These are phyloP conservation scores for Chaetomium fimeti DNA, from an alignment of 495 filamentous ascomycete species.

Conservation along the genomic window DNA sequence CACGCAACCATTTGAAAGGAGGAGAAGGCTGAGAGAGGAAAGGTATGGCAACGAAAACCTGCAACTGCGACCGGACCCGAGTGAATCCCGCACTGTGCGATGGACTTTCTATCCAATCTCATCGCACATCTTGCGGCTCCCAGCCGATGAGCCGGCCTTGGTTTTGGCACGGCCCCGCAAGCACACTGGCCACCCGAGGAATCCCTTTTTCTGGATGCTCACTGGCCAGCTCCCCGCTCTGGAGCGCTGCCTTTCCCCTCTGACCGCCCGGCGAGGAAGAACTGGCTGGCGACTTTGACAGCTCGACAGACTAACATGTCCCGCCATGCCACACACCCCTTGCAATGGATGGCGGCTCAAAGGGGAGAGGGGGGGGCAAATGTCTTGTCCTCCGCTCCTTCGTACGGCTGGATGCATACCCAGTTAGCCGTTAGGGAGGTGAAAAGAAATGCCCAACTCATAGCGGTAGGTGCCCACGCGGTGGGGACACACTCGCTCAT, in stretches of 20 bases:
- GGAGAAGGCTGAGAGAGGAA: not conserved
- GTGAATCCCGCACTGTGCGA: slow-evolving; percentile 3
- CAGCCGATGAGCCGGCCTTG: slow-evolving; percentile 14
- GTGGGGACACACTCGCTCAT: too few relatives aligned
- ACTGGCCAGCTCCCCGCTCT: slow-evolving; percentile 4
- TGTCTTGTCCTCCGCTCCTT: not conserved
- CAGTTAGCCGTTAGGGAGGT: too few relatives aligned
- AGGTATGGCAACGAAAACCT: not conserved
- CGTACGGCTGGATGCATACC: too few relatives aligned
- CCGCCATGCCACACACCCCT: not conserved
- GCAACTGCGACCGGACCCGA: not conserved
- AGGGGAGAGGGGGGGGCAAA: not conserved
- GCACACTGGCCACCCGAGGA: not conserved
- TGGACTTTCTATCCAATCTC: slow-evolving; percentile 3
- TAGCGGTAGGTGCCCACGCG: not conserved
- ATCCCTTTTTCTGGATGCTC: slow-evolving; percentile 2
- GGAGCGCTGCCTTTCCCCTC: not conserved
- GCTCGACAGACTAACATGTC: not conserved
- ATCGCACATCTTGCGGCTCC: not conserved
- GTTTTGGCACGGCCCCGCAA: not conserved
- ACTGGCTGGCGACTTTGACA: slow-evolving; percentile 9
- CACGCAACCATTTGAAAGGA: not conserved
- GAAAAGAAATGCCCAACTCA: not conserved
- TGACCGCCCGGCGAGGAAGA: not conserved
- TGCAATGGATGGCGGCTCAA: not conserved